A percentile compares a stretch with the other conserved stretches of the same genome.
These are phyloP conservation scores for Coemansia sp. DNA, from an alignment of 192 early-diverging fungal genomes.

Conservation along the genomic window DNA sequence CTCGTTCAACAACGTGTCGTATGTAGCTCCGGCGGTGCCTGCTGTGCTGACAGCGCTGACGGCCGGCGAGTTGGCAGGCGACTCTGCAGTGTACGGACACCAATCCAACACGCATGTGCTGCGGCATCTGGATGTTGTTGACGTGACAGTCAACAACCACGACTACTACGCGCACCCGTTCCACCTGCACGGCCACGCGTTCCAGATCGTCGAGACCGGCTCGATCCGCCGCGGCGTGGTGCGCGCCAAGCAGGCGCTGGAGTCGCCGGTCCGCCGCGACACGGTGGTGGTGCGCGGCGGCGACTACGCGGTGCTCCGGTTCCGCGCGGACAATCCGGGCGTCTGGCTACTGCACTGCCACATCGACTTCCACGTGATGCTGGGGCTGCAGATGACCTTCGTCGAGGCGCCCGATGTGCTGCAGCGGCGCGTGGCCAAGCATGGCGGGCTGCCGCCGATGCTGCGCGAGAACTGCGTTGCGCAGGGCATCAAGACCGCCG, in stretches of 20 bases:
- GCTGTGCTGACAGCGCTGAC: constrained; percentile 64
- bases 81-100: constrained; percentile 61
- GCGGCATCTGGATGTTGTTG: constrained; percentile 62
- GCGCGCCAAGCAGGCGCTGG: constrained; percentile 23
- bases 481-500: constrained; percentile 60
- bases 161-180: constrained; percentile 76
- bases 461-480: constrained; percentile 64
- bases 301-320: constrained; percentile 68
- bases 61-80: constrained; percentile 53
- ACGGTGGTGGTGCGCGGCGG: constrained; percentile 65
- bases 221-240: constrained; percentile 40
- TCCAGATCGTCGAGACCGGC: constrained; percentile 72
- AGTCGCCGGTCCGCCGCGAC: constrained; percentile 58
- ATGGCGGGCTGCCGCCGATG: constrained; percentile 46
- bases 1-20: constrained; percentile 76
- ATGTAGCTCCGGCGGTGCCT: constrained; percentile 62
- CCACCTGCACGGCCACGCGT: constrained; percentile 86
- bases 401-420: constrained; percentile 69
- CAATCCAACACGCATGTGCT: constrained; percentile 64
- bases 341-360: constrained; percentile 89
- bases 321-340: constrained; percentile 79
- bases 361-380: constrained; percentile 57
- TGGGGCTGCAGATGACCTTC: constrained; percentile 70
- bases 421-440: constrained; percentile 46
- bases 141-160: constrained; percentile 73